Evolutionary conservation across 2,329 filamentous ascomycete genomes (phyloP).

Genomic region (Pseudogymnoascus sp.): DNA sequence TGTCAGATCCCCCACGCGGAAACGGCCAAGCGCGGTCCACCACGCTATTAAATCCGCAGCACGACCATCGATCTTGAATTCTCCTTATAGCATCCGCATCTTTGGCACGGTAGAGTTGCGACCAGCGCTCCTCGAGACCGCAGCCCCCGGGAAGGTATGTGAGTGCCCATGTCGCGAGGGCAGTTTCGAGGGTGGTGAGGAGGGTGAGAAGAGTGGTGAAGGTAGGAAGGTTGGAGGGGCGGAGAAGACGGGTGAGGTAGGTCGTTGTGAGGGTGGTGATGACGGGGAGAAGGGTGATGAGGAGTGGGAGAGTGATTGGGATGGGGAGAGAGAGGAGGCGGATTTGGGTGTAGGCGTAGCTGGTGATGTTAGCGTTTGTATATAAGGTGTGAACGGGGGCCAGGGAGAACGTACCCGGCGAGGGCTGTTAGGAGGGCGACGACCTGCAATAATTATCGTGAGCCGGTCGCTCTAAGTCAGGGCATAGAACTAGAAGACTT

Average conservation of each 20-base stretch:
- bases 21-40: constrained; percentile 59
- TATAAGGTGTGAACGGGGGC: background rate
- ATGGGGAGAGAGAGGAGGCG: constrained; percentile 25
- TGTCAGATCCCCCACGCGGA: constrained; percentile 26
- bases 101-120: constrained; percentile 42
- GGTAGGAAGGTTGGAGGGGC: constrained; percentile 5
- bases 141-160: constrained; percentile 37
- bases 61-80: constrained; percentile 59
- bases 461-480: background rate
- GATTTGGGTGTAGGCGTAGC: constrained; percentile 26
- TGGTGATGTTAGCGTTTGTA: constrained; percentile 10
- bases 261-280: constrained; percentile 24
- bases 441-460: constrained; percentile 19
- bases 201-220: constrained; percentile 26
- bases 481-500: background rate
- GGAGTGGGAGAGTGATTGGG: constrained; percentile 23
- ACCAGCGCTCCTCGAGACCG: constrained; percentile 50
- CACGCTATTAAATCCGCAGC: constrained; percentile 55
- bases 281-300: constrained; percentile 25
- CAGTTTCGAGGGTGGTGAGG: constrained; percentile 28
- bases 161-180: constrained; percentile 26
- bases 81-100: constrained; percentile 43
- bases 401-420: constrained; percentile 21
- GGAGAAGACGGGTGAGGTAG: background rate
- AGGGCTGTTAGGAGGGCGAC: constrained; percentile 22